Evolutionary conservation across 352 stramenopile genomes (phyloP).

Genomic region (Pythium graminicola): DNA sequence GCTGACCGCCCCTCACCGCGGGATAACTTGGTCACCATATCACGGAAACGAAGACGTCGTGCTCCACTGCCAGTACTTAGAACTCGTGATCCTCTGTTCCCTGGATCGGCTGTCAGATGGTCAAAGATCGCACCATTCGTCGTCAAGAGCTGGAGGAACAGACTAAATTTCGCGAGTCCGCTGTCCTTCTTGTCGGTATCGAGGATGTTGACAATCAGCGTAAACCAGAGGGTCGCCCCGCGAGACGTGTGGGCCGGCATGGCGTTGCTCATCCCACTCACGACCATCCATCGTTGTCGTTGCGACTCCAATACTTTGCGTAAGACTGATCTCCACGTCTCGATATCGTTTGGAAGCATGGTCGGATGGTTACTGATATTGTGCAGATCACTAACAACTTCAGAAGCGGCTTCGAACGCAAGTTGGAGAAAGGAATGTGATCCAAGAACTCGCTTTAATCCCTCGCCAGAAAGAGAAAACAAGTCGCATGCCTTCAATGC

Average conservation of each 20-base stretch:
- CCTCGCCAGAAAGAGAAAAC: conserved; percentile 40
- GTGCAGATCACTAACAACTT: conserved; percentile 9
- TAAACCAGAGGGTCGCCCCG: conserved; percentile 11
- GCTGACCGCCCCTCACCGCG: neutral
- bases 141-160: conserved; percentile 15
- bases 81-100: neutral
- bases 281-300: conserved; percentile 10
- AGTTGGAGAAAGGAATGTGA: conserved; percentile 13
- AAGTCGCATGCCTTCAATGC: conserved; percentile 52
- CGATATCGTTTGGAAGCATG: neutral
- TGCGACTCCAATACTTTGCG: neutral
- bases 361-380: neutral
- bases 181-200: conserved; percentile 15
- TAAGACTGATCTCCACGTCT: conserved; percentile 11
- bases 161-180: conserved; percentile 5
- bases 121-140: conserved; percentile 14
- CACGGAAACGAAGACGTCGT: conserved; percentile 6
- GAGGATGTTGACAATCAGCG: conserved; percentile 19
- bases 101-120: neutral
- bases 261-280: neutral
- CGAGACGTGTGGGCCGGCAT: neutral
- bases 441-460: conserved; percentile 18
- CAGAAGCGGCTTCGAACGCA: conserved; percentile 9
- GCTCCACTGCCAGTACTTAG: neutral
- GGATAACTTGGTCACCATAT: conserved; percentile 20